Percentiles rank a stretch among this genome's conserved stretches.
Conservation (phyloP, 352 stramenopile genomes). For the Thraustochytrium sp. region DNA sequence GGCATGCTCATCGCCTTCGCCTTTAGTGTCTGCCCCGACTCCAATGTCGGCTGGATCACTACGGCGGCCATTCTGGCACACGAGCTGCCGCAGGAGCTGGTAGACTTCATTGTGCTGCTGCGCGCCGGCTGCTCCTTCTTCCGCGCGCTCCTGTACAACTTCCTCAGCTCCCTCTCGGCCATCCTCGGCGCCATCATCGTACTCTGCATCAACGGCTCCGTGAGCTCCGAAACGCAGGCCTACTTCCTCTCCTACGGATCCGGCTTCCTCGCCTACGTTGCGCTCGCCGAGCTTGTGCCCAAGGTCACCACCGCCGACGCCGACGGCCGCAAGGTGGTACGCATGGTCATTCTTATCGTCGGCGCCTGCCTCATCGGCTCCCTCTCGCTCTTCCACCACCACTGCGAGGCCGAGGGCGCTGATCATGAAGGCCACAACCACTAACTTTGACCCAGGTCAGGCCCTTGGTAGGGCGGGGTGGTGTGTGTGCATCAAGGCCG, state of each 20-base stretch:
- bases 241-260: constrained; percentile 9
- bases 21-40: not conserved
- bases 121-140: not conserved
- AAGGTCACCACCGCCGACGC: not conserved
- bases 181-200: constrained; percentile 50
- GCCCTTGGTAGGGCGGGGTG: no score
- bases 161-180: not conserved
- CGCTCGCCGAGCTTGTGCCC: not conserved
- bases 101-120: constrained; percentile 40
- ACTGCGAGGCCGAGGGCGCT: not conserved
- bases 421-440: constrained; percentile 11
- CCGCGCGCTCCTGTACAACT: constrained; percentile 34
- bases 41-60: not conserved
- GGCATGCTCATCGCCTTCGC: constrained; percentile 33
- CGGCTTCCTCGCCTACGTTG: constrained; percentile 38
- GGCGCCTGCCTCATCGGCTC: not conserved
- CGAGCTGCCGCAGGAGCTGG: constrained; percentile 39
- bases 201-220: constrained; percentile 42
- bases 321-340: not conserved
- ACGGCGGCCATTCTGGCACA: constrained; percentile 12
- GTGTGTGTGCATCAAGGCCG: no score
- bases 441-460: no score
- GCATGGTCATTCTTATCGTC: constrained; percentile 7
- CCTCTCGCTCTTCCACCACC: not conserved
- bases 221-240: not conserved